These are phyloP conservation scores for Citeromyces matritensis DNA, from an alignment of 805 yeast genomes.

Conservation along the genomic window DNA sequence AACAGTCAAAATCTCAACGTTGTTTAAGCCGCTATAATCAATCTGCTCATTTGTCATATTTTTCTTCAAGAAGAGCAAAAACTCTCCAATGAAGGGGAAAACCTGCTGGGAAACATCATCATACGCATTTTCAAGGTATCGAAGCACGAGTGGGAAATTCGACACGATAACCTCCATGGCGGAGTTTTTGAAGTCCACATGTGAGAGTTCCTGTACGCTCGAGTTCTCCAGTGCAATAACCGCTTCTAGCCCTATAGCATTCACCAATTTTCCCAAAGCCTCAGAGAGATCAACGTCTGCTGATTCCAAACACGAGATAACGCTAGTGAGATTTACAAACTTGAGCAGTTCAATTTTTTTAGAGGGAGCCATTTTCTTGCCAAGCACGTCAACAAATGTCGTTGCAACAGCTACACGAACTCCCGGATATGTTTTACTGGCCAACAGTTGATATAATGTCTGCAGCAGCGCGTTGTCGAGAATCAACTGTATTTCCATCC, in stretches of 20 bases:
- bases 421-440: conserved; percentile 16
- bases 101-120: conserved; percentile 82
- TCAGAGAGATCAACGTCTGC: conserved; percentile 49
- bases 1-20: conserved; percentile 38
- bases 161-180: conserved; percentile 33
- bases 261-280: conserved; percentile 50
- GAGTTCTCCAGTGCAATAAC: conserved; percentile 49
- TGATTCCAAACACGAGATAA: conserved; percentile 24
- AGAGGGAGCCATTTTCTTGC: conserved; percentile 40
- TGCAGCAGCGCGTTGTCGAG: conserved; percentile 44
- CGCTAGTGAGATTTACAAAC: conserved; percentile 49
- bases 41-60: conserved; percentile 18
- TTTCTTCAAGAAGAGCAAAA: conserved; percentile 55
- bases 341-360: conserved; percentile 52
- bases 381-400: conserved; percentile 35
- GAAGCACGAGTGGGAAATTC: conserved; percentile 59
- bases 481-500: conserved; percentile 79
- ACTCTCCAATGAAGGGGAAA: conserved; percentile 67
- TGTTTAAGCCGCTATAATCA: conserved; percentile 14
- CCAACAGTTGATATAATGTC: conserved; percentile 42
- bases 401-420: conserved; percentile 44
- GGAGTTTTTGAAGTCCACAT: conserved; percentile 20
- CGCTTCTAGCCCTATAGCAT: conserved; percentile 64
- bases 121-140: conserved; percentile 64
- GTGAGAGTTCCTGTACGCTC: conserved; percentile 15